Evolutionary conservation across 2,329 filamentous ascomycete genomes (phyloP), one percentile per base, ranked within the genome.

Genomic region (Stachybotrys echinatus): DNA sequence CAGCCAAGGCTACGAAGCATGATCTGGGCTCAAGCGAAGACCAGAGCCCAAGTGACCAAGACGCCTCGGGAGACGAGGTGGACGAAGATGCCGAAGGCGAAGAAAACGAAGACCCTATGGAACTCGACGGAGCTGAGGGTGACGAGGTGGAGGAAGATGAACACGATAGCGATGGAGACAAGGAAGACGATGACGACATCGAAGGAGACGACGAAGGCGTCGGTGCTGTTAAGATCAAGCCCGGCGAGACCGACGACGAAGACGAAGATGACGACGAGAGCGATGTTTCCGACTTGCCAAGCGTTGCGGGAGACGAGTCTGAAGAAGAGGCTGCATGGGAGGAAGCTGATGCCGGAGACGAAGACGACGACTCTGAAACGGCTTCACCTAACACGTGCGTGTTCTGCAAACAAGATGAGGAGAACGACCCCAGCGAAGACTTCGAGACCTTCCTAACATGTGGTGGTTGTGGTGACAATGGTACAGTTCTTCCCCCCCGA

Each of bases 381-480:
- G 78, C 74, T 42, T 73, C 74, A 17, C 53, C 65, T 48, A 72
- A 69, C 43, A 57, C 63, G 48, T 75, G 67, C 70, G 87, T 90
- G 56, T 95, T 92, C 61, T 96, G 92, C 71, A 84, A 84, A 50
- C 79, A 89, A 65, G 85, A 88, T 56, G 89, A 95, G 69, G 88
- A 94, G 49, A 78, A 92, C 55, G 89, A 92, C 59, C 88, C 89
- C 2, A 84, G 81, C 55, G 87, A 89, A 56, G 88, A 92, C 55
- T 94, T 86, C 60, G 90, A 94, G 66, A 76, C 85, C 51, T 90
- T 87, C 65, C 74, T 96, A 52, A 74, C 84, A 48, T 96, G 92
- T 68, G 76, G 75, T 52, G 77, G 83, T 55, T 97, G 92, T 69
- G 85, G 85, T 56, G 88, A 92, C 64, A 88, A 90, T 69, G 85